Conservation (phyloP, 2,329 filamentous ascomycete species). For the Tolypocladium pustulatum region DNA sequence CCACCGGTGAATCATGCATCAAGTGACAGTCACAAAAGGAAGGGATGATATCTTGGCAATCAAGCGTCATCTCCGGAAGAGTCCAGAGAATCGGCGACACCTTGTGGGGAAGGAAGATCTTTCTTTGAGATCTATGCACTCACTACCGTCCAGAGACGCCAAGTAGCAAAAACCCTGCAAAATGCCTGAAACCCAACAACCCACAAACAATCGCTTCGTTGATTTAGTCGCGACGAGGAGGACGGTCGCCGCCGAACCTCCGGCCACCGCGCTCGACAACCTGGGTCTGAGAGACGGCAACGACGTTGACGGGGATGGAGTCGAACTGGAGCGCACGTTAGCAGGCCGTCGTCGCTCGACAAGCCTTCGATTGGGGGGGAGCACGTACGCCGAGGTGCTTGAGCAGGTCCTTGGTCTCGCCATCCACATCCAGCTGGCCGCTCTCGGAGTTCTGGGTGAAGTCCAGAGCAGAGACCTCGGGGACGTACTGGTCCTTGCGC, state of each 20-base stretch:
- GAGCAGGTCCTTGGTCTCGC: constrained; percentile 97
- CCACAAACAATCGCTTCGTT: constrained; percentile 12
- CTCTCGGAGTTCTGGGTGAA: constrained; percentile 81
- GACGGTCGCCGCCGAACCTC: constrained; percentile 58
- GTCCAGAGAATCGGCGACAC: constrained; percentile 77
- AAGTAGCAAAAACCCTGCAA: constrained; percentile 32
- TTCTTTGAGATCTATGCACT: constrained; percentile 48
- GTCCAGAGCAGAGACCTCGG: constrained; percentile 96
- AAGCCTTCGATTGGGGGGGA: neutral
- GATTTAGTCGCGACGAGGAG: constrained; percentile 21
- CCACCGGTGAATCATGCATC: neutral
- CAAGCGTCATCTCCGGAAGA: constrained; percentile 67
- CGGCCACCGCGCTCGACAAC: constrained; percentile 66
- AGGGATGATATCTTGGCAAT: constrained; percentile 56
- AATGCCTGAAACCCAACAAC: constrained; percentile 32
- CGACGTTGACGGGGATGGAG: constrained; percentile 91
- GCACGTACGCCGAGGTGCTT: constrained; percentile 95
- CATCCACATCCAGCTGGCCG: constrained; percentile 88
- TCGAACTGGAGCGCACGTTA: constrained; percentile 62
- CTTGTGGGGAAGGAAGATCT: constrained; percentile 55
- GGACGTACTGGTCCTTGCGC: constrained; percentile 99
- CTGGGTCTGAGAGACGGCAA: constrained; percentile 83
- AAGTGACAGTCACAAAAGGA: neutral
- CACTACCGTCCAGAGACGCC: constrained; percentile 49
- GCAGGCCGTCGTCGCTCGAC: constrained; percentile 4